A percentile compares a stretch with the other conserved stretches of the same genome.
These are phyloP conservation scores for Sisymbrium altissimum DNA, from an alignment of 345 rosid genomes.

Conservation along the genomic window DNA sequence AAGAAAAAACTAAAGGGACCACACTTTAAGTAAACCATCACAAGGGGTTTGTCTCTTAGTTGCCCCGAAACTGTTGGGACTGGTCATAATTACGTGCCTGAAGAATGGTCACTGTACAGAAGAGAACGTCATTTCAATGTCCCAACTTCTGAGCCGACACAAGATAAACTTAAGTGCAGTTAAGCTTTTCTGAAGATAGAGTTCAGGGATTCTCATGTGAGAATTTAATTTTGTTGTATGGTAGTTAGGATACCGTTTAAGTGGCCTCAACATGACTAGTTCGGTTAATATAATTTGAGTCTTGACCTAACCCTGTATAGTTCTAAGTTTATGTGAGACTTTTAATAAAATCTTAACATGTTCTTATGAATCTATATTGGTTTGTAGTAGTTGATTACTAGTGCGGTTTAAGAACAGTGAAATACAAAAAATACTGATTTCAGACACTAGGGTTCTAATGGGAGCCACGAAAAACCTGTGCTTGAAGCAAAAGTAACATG, in stretches of 20 bases:
- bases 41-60: slow-evolving; percentile 22
- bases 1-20: slow-evolving; percentile 21
- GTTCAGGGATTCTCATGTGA: slow-evolving; percentile 22
- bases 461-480: not conserved
- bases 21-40: slow-evolving; percentile 16
- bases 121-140: slow-evolving; percentile 20
- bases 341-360: not conserved
- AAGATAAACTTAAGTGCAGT: slow-evolving; percentile 18
- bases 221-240: slow-evolving; percentile 27
- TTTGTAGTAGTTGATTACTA: not conserved
- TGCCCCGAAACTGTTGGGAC: slow-evolving; percentile 25
- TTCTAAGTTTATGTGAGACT: not conserved
- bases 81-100: slow-evolving; percentile 18
- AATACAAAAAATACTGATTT: not conserved
- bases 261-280: slow-evolving; percentile 24
- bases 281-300: not conserved
- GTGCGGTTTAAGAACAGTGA: not conserved
- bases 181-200: slow-evolving; percentile 8
- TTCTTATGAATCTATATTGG: not conserved
- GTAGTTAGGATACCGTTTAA: slow-evolving; percentile 24
- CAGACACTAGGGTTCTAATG: not conserved
- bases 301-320: not conserved
- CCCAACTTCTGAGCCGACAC: slow-evolving; percentile 29
- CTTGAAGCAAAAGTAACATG: slow-evolving; percentile 2
- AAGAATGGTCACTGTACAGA: slow-evolving; percentile 17